Base-by-base conservation (phyloP, 768 basidiomycete genomes). In the Leucosporidium creatinivorum region DNA sequence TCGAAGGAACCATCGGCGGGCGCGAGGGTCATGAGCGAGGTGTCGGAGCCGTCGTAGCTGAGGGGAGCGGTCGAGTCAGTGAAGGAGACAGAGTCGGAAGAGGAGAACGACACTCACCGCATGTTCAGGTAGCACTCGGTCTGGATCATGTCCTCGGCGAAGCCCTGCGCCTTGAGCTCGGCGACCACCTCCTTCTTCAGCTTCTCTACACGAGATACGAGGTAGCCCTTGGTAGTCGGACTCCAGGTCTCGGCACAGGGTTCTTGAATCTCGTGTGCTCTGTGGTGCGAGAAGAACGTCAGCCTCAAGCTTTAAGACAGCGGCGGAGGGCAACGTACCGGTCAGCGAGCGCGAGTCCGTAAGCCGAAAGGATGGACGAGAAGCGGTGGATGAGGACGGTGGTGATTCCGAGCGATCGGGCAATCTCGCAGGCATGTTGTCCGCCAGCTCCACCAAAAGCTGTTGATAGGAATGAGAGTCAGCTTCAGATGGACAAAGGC, bases 351-450 rank as follows among this genome's bases (percentile, higher is more conserved):
- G 91, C 90, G n/a, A 96, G 84, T 0, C 93, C 93, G 73, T 93
- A 97, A 0, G 93, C 93, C 1, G 91, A 93, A 5, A 97, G 81
- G 63, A 97, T 89, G 9, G 92, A 94, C 62, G 90, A 93, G 77
- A 93, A 91, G 28, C 89, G 85, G 76, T 93, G 92, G 59, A 96
- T 88, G 52, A 94, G 79, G 72, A 94, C 87, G 10, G 86, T 90
- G 76, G 86, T 87, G 74, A 96, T 94, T 7, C 91, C 91, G 6
- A 97, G 81, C 10, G 90, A 81, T 28, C 83, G 81, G 0, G 92
- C 93, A 58, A 94, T 93, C 76, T 93, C 92, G 81, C 90, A 92
- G 17, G 91, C 93, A 47, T 77, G 76, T 57, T 77, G 77, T 1
- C 77, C 78, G 23, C 77, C 77, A 0, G 78, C 77, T 17, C 77